Percentiles rank a stretch among this genome's conserved stretches.
These are phyloP conservation scores for Kernera saxatilis DNA, from an alignment of 345 rosid species.

Conservation along the genomic window DNA sequence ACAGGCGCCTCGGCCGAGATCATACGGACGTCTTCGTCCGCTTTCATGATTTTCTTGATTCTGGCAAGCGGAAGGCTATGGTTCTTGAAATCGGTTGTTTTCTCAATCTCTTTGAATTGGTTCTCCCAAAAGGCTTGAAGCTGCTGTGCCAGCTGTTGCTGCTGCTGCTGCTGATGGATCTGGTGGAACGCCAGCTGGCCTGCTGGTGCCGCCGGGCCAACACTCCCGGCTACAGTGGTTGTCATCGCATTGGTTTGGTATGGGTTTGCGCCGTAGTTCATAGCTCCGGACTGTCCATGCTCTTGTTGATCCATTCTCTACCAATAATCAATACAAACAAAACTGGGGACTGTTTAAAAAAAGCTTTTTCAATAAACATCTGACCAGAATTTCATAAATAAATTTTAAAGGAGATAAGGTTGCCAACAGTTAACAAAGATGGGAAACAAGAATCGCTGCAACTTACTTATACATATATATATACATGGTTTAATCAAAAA, in stretches of 20 bases:
- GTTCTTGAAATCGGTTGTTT: conserved; percentile 79
- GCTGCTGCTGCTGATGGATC: conserved; percentile 84
- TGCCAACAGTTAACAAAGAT: not conserved
- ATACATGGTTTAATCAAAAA: not conserved
- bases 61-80: conserved; percentile 94
- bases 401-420: not conserved
- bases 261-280: conserved; percentile 57
- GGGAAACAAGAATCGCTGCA: not conserved
- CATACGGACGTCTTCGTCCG: conserved; percentile 96
- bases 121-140: conserved; percentile 81
- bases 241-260: conserved; percentile 60
- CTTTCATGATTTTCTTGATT: conserved; percentile 99
- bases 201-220: conserved; percentile 2
- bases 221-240: conserved; percentile 31
- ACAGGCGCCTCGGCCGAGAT: conserved; percentile 98
- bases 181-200: conserved; percentile 56
- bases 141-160: conserved; percentile 85
- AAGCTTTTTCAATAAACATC: not conserved
- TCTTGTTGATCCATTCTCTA: conserved; percentile 70
- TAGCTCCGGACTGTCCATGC: conserved; percentile 54
- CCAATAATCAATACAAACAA: not conserved
- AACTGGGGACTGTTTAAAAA: not conserved
- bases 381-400: not conserved
- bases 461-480: not conserved
- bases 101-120: conserved; percentile 78